phyloP scores from a whole-genome alignment of 106 monocot species.

The Dendrobium nobile region DNA sequence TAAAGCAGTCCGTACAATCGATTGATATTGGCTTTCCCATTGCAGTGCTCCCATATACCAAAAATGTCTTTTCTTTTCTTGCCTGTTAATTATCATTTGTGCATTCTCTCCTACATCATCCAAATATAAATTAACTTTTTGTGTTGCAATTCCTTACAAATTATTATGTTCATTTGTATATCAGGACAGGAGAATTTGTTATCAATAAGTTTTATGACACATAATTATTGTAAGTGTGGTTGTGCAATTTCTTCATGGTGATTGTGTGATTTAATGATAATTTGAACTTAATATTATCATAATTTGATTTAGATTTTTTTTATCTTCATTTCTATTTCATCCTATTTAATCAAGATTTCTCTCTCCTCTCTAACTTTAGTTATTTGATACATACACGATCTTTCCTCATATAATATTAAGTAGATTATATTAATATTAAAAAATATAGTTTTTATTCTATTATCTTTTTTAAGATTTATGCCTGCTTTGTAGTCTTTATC shows the following conservation, averaged over 20 bases:
- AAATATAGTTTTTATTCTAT: no score
- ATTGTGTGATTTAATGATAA: neutral
- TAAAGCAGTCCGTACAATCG: neutral
- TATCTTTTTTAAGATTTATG: no score
- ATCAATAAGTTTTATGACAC: neutral
- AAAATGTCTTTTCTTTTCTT: neutral
- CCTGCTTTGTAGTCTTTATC: no score
- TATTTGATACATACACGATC: no score
- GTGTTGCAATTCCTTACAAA: neutral
- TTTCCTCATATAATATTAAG: no score
- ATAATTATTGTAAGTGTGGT: neutral
- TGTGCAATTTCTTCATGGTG: neutral
- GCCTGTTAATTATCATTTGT: neutral
- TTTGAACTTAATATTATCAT: neutral
- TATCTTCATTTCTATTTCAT: no score
- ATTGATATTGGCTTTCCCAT: neutral
- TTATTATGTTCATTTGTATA: neutral
- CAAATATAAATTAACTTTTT: neutral
- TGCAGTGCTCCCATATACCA: neutral
- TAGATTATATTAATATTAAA: no score
- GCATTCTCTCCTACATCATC: neutral
- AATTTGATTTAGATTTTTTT: neutral
- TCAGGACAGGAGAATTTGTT: neutral
- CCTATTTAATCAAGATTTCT: no score
- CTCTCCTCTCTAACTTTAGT: no score